These are phyloP conservation scores for Backusella westeae DNA, from an alignment of 192 early-diverging fungal species.

Conservation along the genomic window DNA sequence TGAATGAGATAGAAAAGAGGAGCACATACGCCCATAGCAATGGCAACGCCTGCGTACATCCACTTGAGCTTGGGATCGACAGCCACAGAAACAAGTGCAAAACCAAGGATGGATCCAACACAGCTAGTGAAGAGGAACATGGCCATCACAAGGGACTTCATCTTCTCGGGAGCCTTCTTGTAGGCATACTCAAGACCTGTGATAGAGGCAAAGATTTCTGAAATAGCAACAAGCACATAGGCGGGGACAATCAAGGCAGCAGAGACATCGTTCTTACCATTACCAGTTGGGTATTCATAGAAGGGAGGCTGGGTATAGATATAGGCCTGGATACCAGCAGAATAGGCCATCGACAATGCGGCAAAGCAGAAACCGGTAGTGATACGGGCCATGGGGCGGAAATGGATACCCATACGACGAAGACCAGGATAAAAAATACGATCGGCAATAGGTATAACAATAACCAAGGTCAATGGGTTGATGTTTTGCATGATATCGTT, in stretches of 20 bases:
- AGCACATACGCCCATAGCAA: conserved; percentile 28
- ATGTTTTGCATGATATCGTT: conserved; percentile 66
- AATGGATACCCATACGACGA: conserved; percentile 39
- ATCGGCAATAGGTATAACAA: conserved; percentile 68
- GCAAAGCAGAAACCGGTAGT: conserved; percentile 60
- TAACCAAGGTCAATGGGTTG: conserved; percentile 59
- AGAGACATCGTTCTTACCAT: conserved; percentile 48
- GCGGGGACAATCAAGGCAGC: conserved; percentile 51
- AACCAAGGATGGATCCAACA: conserved; percentile 50
- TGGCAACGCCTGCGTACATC: conserved; percentile 61
- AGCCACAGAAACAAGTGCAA: conserved; percentile 52
- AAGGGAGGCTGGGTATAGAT: conserved; percentile 59
- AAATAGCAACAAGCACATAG: conserved; percentile 60
- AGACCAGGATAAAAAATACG: conserved; percentile 56
- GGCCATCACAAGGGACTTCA: conserved; percentile 67
- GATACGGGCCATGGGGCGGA: conserved; percentile 65
- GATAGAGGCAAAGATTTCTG: conserved; percentile 67
- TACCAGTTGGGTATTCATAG: conserved; percentile 34
- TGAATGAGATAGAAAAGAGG: conserved; percentile 50
- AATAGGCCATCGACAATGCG: conserved; percentile 54
- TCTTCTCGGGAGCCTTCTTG: conserved; percentile 52
- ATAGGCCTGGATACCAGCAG: conserved; percentile 54
- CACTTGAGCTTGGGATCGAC: conserved; percentile 44
- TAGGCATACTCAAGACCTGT: conserved; percentile 67
- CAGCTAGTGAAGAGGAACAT: conserved; percentile 56